Evolutionary conservation across 805 yeast genomes (phyloP).

Genomic region (Starmera pachycereana): DNA sequence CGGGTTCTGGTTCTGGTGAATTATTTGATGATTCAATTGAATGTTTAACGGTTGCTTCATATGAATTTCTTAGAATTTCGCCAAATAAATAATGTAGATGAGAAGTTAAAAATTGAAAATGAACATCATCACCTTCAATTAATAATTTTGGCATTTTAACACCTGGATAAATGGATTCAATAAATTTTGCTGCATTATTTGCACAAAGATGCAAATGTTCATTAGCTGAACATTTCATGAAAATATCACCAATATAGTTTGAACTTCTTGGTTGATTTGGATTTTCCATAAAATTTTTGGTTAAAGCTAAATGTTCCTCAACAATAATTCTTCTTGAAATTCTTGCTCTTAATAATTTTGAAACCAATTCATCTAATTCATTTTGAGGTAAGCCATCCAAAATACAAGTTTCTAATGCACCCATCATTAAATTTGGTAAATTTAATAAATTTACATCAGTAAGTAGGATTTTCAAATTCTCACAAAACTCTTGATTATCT

Average conservation of each 20-base stretch:
- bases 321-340: conserved; percentile 84
- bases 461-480: conserved; percentile 48
- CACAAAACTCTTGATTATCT: conserved; percentile 69
- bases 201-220: conserved; percentile 54
- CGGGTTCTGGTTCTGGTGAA: conserved; percentile 47
- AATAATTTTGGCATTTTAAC: conserved; percentile 61
- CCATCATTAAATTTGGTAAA: conserved; percentile 86
- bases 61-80: conserved; percentile 77
- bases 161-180: conserved; percentile 40
- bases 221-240: conserved; percentile 64
- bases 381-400: conserved; percentile 45
- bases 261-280: conserved; percentile 36
- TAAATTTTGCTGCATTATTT: conserved; percentile 36
- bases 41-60: conserved; percentile 64
- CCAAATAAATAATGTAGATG: conserved; percentile 83
- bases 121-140: conserved; percentile 66
- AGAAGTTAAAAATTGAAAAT: conserved; percentile 75
- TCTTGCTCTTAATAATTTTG: conserved; percentile 72
- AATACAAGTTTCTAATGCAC: conserved; percentile 74
- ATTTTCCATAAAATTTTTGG: conserved; percentile 47
- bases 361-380: conserved; percentile 63
- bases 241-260: conserved; percentile 63
- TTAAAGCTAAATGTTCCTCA: conserved; percentile 80
- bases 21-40: conserved; percentile 22
- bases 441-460: conserved; percentile 70